Conservation (phyloP, 2,329 filamentous ascomycete genomes). For the Alternaria dauci region DNA sequence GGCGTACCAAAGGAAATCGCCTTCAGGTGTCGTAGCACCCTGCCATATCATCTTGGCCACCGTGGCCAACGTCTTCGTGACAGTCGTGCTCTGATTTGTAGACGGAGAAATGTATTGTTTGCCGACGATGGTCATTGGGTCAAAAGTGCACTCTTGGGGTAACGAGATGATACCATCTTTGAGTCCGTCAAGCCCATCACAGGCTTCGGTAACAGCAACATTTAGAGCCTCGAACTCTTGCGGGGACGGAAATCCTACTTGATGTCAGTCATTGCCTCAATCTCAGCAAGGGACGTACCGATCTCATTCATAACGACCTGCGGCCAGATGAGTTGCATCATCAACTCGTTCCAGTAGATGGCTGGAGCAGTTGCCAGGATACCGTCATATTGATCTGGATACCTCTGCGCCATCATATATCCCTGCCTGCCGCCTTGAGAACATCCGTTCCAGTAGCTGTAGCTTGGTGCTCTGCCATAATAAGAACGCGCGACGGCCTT, state of each 20-base stretch:
- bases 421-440: conserved; percentile 37
- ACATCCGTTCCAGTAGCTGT: conserved; percentile 47
- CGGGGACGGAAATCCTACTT: conserved; percentile 12
- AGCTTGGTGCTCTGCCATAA: conserved; percentile 38
- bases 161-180: conserved; percentile 43
- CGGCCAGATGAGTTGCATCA: conserved; percentile 31
- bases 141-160: conserved; percentile 33
- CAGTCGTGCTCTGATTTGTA: conserved; percentile 9
- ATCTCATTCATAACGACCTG: conserved; percentile 39
- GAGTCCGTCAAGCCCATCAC: conserved; percentile 38
- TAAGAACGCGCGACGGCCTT: conserved; percentile 38
- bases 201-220: conserved; percentile 24
- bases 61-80: conserved; percentile 18
- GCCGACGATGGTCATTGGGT: conserved; percentile 23
- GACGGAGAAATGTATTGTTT: conserved; percentile 15
- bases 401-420: conserved; percentile 41
- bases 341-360: conserved; percentile 25
- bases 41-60: conserved; percentile 25
- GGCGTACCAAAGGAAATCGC: conserved; percentile 26
- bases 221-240: conserved; percentile 36
- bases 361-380: conserved; percentile 44
- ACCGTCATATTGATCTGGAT: conserved; percentile 40
- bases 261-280: neutral
- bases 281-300: conserved; percentile 6
- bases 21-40: conserved; percentile 17